Base-by-base conservation (phyloP, 129 eudicot species). In the Centella asiatica region DNA sequence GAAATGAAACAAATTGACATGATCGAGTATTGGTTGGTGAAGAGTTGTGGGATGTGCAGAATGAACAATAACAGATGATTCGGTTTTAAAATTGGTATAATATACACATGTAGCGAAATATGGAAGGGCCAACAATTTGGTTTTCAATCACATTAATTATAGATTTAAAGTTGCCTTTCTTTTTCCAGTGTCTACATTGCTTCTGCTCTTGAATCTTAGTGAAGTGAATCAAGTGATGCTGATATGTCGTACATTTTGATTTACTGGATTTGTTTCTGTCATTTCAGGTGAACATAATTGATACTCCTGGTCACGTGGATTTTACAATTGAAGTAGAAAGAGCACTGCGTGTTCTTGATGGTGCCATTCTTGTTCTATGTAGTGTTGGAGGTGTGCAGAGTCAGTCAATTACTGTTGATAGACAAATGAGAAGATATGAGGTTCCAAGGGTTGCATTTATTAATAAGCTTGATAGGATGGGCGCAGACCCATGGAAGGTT, bases 301-400 rank as follows among this genome's bases (percentile, higher is more conserved):
- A 92, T 46, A 92, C 99, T 39, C 99, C 99, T 26, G 96, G 99
- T 44, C 99, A 92, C 74, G 99, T 92, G 55, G 99, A 92, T 81
- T 92, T 92, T 71, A 92, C 99, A 46, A 92, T 92, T 71, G 99
- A 92, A 78, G 99, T 92, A 39, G 99, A 92, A 75, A 84, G 99
- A 68, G 99, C 99, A 18, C 74, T 92, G 75, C 96, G 99, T 62
- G 99, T 92, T 28, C 96, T 92, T 71, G 99, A 92, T 87, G 99
- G 99, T 52, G 99, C 99, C 62, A 76, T 92, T 57, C 99, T 92
- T 66, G 99, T 92, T 42, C 92, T 92, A 13, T 92, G 99, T 69
- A 92, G 99, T 72, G 99, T 92, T 71, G 96, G 99, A 71, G 99
- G 99, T 69, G 99, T 92, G 42, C 99, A 92, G 79, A 92, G 99